Percentiles rank a stretch among this genome's conserved stretches.
Conservation (phyloP, 2,329 filamentous ascomycete species). For the Microdochium paspali region DNA sequence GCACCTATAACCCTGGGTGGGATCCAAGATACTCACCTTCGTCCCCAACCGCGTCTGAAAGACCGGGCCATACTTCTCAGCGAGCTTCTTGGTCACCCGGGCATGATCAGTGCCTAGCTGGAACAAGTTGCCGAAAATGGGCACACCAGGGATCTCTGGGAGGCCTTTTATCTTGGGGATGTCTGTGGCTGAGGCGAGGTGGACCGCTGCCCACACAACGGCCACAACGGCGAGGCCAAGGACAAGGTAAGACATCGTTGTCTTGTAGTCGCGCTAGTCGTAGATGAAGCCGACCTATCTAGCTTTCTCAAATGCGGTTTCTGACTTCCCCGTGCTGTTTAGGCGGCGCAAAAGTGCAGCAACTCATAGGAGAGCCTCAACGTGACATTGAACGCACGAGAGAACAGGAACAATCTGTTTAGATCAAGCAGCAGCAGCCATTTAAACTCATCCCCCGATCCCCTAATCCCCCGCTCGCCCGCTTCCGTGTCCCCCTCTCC, state of each 20-base stretch:
- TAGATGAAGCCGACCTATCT: not conserved
- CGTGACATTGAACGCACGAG: too few relatives aligned
- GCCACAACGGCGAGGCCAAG: conserved; percentile 12
- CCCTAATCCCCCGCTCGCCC: too few relatives aligned
- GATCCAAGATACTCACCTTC: conserved; percentile 13
- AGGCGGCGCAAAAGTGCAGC: too few relatives aligned
- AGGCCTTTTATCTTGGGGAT: conserved; percentile 34
- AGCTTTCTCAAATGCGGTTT: too few relatives aligned
- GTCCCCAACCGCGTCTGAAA: conserved; percentile 53
- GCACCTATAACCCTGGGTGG: not conserved
- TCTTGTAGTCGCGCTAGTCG: not conserved
- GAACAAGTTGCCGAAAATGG: conserved; percentile 44
- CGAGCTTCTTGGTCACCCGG: conserved; percentile 39
- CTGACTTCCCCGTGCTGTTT: too few relatives aligned
- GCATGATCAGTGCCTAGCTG: conserved; percentile 15
- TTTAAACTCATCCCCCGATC: too few relatives aligned
- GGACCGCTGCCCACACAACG: conserved; percentile 33
- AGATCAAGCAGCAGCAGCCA: too few relatives aligned
- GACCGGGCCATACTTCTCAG: conserved; percentile 45
- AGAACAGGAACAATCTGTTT: too few relatives aligned
- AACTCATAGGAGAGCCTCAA: too few relatives aligned
- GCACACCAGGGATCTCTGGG: conserved; percentile 37
- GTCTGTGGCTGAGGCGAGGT: conserved; percentile 32
- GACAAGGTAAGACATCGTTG: not conserved
- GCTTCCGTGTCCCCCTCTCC: too few relatives aligned